Evolutionary conservation across 208 protist genomes (phyloP).

Genomic region (Chromosphaera perkinsii): DNA sequence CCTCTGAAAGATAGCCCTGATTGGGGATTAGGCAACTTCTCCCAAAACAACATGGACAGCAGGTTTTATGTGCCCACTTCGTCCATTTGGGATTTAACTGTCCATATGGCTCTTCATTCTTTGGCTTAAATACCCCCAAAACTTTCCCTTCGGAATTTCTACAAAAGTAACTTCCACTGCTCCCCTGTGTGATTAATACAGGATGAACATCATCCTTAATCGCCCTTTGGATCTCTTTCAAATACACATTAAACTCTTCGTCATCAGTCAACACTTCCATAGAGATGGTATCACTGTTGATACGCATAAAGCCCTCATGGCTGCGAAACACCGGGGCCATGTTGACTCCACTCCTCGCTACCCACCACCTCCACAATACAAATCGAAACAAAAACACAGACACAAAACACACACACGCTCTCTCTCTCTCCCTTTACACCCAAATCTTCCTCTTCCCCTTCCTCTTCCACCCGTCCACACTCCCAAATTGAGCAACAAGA

Average conservation of each 20-base stretch:
- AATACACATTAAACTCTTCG: not conserved
- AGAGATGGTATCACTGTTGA: not conserved
- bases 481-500: not conserved
- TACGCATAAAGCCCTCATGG: not conserved
- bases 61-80: conserved; percentile 46
- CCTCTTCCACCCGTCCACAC: not conserved
- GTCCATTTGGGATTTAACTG: conserved; percentile 47
- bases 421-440: not conserved
- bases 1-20: conserved; percentile 47
- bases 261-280: not conserved
- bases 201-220: conserved; percentile 7
- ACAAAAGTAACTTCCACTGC: conserved; percentile 21
- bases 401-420: not conserved
- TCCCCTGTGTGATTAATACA: conserved; percentile 10
- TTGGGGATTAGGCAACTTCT: conserved; percentile 36
- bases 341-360: not conserved
- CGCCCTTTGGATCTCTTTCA: conserved; percentile 11
- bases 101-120: conserved; percentile 49
- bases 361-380: not conserved
- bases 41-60: conserved; percentile 43
- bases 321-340: not conserved
- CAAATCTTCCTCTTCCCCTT: not conserved
- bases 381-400: not conserved
- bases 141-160: conserved; percentile 9
- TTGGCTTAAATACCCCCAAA: conserved; percentile 51